Evolutionary conservation across 768 basidiomycete species (phyloP), one percentile per base, ranked within the genome.

Genomic region (Collybiopsis luxurians): DNA sequence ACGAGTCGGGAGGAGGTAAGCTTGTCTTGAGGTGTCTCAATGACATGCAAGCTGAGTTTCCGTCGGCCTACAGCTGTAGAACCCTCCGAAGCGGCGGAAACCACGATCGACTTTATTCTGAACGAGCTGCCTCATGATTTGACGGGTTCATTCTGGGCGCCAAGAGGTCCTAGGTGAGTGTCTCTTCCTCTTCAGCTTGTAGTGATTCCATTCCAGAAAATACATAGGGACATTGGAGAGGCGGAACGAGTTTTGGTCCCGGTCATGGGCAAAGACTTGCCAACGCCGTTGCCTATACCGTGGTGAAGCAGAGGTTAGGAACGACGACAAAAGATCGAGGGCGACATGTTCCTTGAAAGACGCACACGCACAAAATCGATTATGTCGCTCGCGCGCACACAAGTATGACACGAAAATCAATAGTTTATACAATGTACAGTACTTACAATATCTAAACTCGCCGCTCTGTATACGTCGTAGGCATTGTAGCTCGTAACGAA

Each of bases 121-220:
- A 65, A 67, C 3, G 38, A 51, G 31, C 60, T 78, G 17, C 68
- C 67, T 0, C 61, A 73, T 45, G 69, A 66, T 4, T 63, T 72
- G 57, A 69, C 71, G 0, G 79, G 79, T 5, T 69, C 75, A 45
- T 74, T 74, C 56, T 79, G 77, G 78, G 78, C 78, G 4, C 78
- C 78, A 17, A 70, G 76, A 61, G 75, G 75, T 4, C 67, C 74
- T n/a, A 60, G 71, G 73, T 74, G 42, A 36, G 64, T 53, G 26
- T 55, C 3, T 39, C 13, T 11, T 31, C 31, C 21, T 19, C 3
- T 48, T 1, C 6, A 27, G 21, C 15, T 9, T n/a, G 27, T 19
- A 23, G 21, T 59, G 28, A 28, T 48, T 34, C 15, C 15, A 4
- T 31, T 49, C 11, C 28, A 38, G 42, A 12, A 19, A 38, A 19